A percentile compares a stretch with the other conserved stretches of the same genome.
phyloP scores from a whole-genome alignment of 1,139 yeast species.

The Candida sp. region DNA sequence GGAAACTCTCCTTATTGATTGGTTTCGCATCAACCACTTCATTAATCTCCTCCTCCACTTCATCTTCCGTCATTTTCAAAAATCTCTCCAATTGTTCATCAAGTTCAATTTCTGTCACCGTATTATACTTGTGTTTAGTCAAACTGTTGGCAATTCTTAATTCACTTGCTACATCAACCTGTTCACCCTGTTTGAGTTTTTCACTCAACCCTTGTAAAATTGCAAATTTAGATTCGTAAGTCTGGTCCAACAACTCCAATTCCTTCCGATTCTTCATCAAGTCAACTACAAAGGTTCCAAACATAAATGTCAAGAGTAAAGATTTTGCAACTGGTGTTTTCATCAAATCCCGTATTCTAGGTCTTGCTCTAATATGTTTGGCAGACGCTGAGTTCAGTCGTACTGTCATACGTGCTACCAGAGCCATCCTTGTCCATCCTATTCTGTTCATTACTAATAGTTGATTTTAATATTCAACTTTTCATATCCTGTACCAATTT shows the following conservation, averaged over 20 bases:
- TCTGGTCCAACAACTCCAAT: conserved; percentile 24
- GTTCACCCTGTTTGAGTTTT: conserved; percentile 27
- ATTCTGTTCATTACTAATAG: background rate
- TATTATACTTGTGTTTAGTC: conserved; percentile 26
- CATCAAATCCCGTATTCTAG: conserved; percentile 18
- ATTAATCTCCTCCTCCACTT: conserved; percentile 5
- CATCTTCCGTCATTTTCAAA: conserved; percentile 28
- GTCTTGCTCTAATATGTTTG: conserved; percentile 10
- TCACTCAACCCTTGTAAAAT: conserved; percentile 28
- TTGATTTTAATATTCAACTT: background rate
- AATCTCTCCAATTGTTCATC: conserved; percentile 39
- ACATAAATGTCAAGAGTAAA: conserved; percentile 32
- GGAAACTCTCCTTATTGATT: background rate
- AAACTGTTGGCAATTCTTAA: conserved; percentile 35
- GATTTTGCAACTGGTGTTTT: conserved; percentile 37
- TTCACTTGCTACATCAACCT: conserved; percentile 35
- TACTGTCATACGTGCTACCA: background rate
- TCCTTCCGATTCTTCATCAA: conserved; percentile 32
- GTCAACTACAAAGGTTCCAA: conserved; percentile 41
- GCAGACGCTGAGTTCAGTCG: conserved; percentile 1
- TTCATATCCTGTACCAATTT: background rate
- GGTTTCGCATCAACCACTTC: background rate
- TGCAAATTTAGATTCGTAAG: conserved; percentile 28
- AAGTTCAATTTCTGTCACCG: conserved; percentile 34
- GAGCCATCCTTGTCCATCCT: background rate